Percentiles rank a stretch among this genome's conserved stretches.
Conservation (phyloP, 495 filamentous ascomycete species). For the Chaetomium fimeti region DNA sequence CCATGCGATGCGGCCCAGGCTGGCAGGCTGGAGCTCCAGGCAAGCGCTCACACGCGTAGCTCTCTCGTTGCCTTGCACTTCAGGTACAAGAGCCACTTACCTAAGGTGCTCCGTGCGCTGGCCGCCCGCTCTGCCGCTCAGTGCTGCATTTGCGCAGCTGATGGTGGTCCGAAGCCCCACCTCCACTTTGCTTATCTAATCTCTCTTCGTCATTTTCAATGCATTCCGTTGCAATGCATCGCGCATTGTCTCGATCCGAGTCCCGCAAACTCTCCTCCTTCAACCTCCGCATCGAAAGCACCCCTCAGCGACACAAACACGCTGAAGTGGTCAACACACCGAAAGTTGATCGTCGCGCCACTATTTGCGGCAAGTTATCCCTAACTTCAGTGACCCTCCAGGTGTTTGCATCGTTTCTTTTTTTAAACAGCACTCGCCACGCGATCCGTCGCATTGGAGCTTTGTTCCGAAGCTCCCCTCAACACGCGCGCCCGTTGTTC, state of each 20-base stretch:
- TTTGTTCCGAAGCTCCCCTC: slow-evolving; percentile 20
- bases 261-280: slow-evolving; percentile 30
- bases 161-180: slow-evolving; percentile 4
- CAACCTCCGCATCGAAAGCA: slow-evolving; percentile 35
- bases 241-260: slow-evolving; percentile 17
- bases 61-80: slow-evolving; percentile 27
- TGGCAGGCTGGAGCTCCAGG: slow-evolving; percentile 37
- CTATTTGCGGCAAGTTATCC: neutral
- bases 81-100: no score
- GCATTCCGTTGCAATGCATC: slow-evolving; percentile 6
- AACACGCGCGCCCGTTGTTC: neutral
- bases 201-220: neutral
- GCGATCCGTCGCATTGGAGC: slow-evolving; percentile 14
- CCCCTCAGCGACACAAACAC: slow-evolving; percentile 18
- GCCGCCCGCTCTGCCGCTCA: no score
- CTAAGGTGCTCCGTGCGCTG: neutral
- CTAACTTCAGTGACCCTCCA: neutral
- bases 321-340: neutral
- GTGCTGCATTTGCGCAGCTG: no score
- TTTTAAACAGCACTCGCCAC: neutral
- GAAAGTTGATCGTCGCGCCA: neutral
- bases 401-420: neutral
- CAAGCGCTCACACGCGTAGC: slow-evolving; percentile 43
- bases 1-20: slow-evolving; percentile 8
- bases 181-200: slow-evolving; percentile 11